phyloP scores from a whole-genome alignment of 108 stramenopile species.

The Stephanodiscus triporus region DNA sequence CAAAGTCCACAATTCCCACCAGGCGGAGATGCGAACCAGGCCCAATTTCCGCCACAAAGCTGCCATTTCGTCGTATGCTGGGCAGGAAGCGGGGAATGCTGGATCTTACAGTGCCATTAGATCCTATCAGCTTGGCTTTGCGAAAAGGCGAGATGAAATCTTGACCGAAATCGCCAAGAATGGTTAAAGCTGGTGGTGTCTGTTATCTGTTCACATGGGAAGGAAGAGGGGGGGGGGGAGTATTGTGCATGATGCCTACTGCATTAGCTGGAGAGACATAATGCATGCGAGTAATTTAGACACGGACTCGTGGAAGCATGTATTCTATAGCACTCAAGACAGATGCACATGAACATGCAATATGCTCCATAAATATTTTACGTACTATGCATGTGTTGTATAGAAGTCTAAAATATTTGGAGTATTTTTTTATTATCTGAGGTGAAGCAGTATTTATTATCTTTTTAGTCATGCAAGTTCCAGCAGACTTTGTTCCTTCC shows the following conservation, averaged over 20 bases:
- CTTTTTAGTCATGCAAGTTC: too few species aligned
- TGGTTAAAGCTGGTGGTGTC: conserved; percentile 12
- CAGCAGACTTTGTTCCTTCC: too few species aligned
- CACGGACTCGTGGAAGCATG: neutral
- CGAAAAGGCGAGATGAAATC: conserved; percentile 61
- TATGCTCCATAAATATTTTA: too few species aligned
- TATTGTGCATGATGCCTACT: neutral
- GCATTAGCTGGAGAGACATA: neutral
- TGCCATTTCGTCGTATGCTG: conserved; percentile 64
- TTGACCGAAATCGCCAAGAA: conserved; percentile 52
- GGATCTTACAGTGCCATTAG: conserved; percentile 57
- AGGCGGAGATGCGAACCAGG: conserved; percentile 42
- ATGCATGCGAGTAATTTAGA: neutral
- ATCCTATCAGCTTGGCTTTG: conserved; percentile 60
- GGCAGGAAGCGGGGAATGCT: conserved; percentile 51
- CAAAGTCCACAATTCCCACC: conserved; percentile 47
- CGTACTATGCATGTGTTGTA: too few species aligned
- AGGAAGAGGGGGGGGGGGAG: neutral
- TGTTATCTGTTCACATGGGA: neutral
- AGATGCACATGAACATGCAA: neutral
- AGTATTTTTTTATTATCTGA: too few species aligned
- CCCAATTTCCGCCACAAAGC: conserved; percentile 56
- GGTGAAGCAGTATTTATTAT: too few species aligned
- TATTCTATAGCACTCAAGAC: neutral
- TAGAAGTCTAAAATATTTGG: too few species aligned